Percentiles rank a stretch among this genome's conserved stretches.
Conservation (phyloP, 441 rosid genomes). For the Jatropha multifida region DNA sequence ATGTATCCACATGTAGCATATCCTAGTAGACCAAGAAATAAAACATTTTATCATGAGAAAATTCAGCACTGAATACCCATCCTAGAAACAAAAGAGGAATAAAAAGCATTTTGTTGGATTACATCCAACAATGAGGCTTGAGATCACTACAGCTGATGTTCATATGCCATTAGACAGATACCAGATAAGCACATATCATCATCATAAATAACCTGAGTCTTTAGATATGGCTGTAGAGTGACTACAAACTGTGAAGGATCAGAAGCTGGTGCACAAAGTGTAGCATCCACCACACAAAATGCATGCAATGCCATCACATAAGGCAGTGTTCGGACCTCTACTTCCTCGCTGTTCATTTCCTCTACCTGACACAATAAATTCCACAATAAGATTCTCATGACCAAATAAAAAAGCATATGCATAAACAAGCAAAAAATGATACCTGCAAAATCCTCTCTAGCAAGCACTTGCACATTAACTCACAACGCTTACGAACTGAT, state of each 20-base stretch:
- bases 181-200: conserved; percentile 3
- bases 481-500: conserved; percentile 90
- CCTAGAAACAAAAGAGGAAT: background rate
- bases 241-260: conserved; percentile 92
- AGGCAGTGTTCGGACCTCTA: conserved; percentile 71
- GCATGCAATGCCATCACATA: conserved; percentile 90
- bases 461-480: conserved; percentile 95
- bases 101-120: background rate
- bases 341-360: conserved; percentile 72
- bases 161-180: background rate
- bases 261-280: conserved; percentile 90
- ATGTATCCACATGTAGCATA: background rate
- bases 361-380: conserved; percentile 59
- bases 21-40: background rate
- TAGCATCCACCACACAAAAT: conserved; percentile 94
- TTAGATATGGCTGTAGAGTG: conserved; percentile 95
- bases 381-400: conserved; percentile 18
- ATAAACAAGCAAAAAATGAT: conserved; percentile 18
- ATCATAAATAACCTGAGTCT: conserved; percentile 69
- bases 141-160: background rate
- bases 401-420: conserved; percentile 23
- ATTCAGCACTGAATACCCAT: conserved; percentile 3
- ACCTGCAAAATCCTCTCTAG: conserved; percentile 97
- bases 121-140: background rate
- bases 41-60: background rate